These are phyloP conservation scores for Tricholoma furcatifolium DNA, from an alignment of 768 basidiomycete species.

Conservation along the genomic window DNA sequence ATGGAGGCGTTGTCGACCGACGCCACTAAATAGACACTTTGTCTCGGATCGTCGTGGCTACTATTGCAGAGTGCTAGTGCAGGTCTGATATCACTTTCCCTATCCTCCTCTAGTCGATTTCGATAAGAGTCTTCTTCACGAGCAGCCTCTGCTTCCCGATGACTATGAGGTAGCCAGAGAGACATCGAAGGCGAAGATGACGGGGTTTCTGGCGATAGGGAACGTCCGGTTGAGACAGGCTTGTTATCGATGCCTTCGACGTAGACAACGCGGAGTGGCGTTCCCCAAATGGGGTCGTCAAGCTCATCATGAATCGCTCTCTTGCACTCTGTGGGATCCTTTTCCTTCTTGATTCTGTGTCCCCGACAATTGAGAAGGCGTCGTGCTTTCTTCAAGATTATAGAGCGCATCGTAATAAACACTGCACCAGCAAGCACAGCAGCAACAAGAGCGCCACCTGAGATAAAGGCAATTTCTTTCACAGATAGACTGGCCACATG, in stretches of 20 bases:
- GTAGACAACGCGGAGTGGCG: constrained; percentile 16
- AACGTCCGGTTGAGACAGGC: neutral
- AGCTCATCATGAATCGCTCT: constrained; percentile 1
- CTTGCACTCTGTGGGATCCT: constrained; percentile 3
- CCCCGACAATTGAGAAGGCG: constrained; percentile 10
- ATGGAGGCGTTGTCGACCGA: constrained; percentile 3
- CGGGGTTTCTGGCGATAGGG: neutral
- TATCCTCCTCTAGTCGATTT: constrained; percentile 22
- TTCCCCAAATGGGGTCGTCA: constrained; percentile 14
- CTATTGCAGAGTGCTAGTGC: constrained; percentile 20
- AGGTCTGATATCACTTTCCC: constrained; percentile 26
- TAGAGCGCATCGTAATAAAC: constrained; percentile 10
- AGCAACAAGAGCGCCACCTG: constrained; percentile 8
- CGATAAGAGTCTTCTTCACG: constrained; percentile 17
- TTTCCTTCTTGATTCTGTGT: constrained; percentile 1
- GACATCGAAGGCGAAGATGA: neutral
- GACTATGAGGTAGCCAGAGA: neutral
- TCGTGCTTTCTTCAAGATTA: constrained; percentile 8
- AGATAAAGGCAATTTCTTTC: constrained; percentile 11
- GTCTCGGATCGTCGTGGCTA: neutral
- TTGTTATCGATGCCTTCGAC: constrained; percentile 8
- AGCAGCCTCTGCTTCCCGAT: neutral
- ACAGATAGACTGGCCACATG: constrained; percentile 4
- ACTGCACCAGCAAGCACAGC: neutral
- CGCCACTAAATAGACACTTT: neutral